Percentiles rank a stretch among this genome's conserved stretches.
Conservation (phyloP, 2,329 filamentous ascomycete species). For the Diaporthe aspalathi region DNA sequence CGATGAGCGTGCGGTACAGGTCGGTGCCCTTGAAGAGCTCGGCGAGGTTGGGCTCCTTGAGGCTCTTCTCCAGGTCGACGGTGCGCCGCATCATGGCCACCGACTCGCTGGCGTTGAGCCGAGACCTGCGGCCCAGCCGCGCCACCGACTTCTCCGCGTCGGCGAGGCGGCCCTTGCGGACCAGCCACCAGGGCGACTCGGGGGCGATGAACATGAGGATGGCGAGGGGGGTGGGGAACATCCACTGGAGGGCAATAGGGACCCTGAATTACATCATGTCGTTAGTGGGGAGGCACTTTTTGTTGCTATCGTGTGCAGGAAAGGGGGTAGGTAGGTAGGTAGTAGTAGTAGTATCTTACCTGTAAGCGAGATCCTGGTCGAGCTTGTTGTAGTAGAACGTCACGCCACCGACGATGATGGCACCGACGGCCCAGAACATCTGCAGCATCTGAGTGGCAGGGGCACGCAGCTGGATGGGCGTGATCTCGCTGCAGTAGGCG, state of each 20-base stretch:
- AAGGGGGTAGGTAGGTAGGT: neutral
- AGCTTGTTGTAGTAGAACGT: constrained; percentile 64
- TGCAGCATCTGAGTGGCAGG: constrained; percentile 72
- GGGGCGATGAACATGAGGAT: constrained; percentile 63
- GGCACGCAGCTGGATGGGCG: constrained; percentile 67
- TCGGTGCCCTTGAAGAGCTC: constrained; percentile 68
- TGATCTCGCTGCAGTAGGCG: constrained; percentile 71
- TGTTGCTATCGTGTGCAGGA: too few species aligned
- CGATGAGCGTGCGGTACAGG: constrained; percentile 64
- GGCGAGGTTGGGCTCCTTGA: constrained; percentile 58
- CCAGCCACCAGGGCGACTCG: constrained; percentile 67
- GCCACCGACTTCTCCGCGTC: constrained; percentile 58
- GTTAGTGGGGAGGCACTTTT: constrained; percentile 36
- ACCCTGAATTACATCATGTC: constrained; percentile 52
- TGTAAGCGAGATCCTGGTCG: constrained; percentile 51
- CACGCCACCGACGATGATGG: constrained; percentile 69
- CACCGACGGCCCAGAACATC: constrained; percentile 74
- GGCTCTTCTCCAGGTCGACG: constrained; percentile 63
- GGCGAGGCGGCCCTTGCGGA: constrained; percentile 61
- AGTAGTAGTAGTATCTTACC: constrained; percentile 49
- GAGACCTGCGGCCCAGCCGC: constrained; percentile 59
- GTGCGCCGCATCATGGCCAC: constrained; percentile 70
- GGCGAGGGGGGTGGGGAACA: constrained; percentile 66
- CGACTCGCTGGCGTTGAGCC: constrained; percentile 53
- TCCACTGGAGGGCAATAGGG: constrained; percentile 68